Conservation (phyloP, 129 eudicot species). For the Arctium minus region DNA sequence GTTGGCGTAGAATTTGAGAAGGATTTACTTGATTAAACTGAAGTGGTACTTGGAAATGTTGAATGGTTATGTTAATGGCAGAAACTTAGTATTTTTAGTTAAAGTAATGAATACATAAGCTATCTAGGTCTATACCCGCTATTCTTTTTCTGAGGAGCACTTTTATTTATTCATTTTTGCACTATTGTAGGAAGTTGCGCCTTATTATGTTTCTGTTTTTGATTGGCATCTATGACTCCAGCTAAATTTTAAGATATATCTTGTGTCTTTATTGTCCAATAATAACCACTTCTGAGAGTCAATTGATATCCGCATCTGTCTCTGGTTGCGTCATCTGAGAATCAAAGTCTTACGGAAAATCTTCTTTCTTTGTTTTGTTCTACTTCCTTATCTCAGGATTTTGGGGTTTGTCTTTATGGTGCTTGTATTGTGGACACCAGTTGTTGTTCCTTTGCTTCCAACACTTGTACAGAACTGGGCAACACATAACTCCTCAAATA, state of each 20-base stretch:
- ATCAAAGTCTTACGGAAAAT: too few species aligned
- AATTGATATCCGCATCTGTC: too few species aligned
- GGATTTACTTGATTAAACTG: neutral
- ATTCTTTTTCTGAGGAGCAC: neutral
- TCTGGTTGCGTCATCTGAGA: too few species aligned
- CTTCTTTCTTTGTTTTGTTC: too few species aligned
- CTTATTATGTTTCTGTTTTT: neutral
- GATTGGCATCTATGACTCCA: neutral
- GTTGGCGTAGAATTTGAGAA: neutral
- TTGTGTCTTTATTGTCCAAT: too few species aligned
- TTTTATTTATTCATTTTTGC: neutral
- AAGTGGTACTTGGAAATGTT: neutral
- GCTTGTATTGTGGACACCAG: slow-evolving; percentile 88
- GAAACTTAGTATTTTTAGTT: neutral
- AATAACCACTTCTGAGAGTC: too few species aligned
- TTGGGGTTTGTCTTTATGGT: slow-evolving; percentile 76
- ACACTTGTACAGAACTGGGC: slow-evolving; percentile 79
- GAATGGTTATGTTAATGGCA: neutral
- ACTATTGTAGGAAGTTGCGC: neutral
- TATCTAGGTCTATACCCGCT: neutral
- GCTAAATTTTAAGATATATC: too few species aligned
- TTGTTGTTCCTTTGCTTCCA: slow-evolving; percentile 79
- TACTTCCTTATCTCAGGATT: slow-evolving; percentile 27
- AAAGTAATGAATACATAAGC: neutral
- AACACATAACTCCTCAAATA: slow-evolving; percentile 44